Base-by-base conservation (phyloP, 1,284 basidiomycete species). In the Chalciporus sp. region DNA sequence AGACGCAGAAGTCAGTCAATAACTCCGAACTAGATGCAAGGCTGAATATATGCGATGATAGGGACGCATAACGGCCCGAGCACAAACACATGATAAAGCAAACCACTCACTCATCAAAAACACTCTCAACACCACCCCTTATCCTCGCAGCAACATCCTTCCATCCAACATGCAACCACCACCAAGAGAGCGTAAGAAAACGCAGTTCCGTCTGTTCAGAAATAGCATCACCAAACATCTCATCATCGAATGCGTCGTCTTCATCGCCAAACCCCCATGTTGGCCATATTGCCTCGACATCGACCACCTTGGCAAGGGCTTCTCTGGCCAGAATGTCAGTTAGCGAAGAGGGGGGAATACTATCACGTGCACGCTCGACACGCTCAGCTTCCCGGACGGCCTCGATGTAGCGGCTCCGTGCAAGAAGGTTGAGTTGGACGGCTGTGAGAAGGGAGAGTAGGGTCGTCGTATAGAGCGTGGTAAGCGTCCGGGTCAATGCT, bases 121-220 rank as follows among this genome's bases (percentile, higher is more conserved):
- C 87, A 51, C 88, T 87, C 64, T 93, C 87, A 0, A 94, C 90
- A 0, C 84, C 89, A 41, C 79, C 74, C 58, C 85, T 72, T 1
- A 94, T 88, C 23, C 88, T 75, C 58, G 87, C 84, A 1, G 84
- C 84, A 0, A 95, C 80, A 51, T 88, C 84, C 62, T 88, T 88
- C 92, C 94, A 95, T 0, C 94, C 94, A 4, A 90, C 86, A 63
- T 96, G 88, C 51, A 96, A 67, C 45, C 95, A 79, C 92, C 93
- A 95, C 91, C 93, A 96, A 49, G 85, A 91, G 58, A 95, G 82
- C 0, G 91, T 94, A 53, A 96, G 76, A 65, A 86, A 95, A 64
- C 86, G 86, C 57, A 82, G 76, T 70, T 95, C 91, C 1, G 84
- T 83, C 49, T 86, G 82, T 37, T 86, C 82, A 35, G 69, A 72